Base-by-base conservation (phyloP, 257 asterid genomes). In the Nicotiana obtusifolia region DNA sequence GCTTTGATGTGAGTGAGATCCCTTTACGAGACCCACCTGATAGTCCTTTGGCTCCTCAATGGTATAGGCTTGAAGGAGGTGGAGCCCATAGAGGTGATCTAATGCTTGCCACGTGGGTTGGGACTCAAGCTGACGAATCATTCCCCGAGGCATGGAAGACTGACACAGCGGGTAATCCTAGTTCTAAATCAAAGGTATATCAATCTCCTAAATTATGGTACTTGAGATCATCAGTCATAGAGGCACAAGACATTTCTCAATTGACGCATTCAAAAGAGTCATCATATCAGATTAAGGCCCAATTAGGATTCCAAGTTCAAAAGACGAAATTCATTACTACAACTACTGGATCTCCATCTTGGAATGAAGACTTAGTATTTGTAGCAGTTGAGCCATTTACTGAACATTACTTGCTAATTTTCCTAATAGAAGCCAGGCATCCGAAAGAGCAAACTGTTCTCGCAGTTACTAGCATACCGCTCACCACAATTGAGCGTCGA, bases 51-150 rank as follows among this genome's bases (percentile, higher is more conserved):
- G 98, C 98, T 84, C 96, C 97, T 20, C 97, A 93, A 64, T 94
- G 97, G 97, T 94, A 94, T 76, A 88, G 98, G 16, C 91, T 94
- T 17, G 98, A 94, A 76, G 98, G 97, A 10, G 97, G 97, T 7
- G 97, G 95, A 68, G 98, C 96, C 78, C 90, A 90, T 87, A 84
- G 86, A 28, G 97, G 97, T 16, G 97, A 94, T 85, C 90, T 93
- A 64, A 94, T 94, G 97, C 96, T 94, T 7, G 97, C 98, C 87
- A 86, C 98, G 24, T 94, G 97, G 98, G 83, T 93, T 1, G 98
- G 98, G 4, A 94, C 97, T 4, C 98, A 93, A 66, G 97, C 97
- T 9, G 98, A 94, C 77, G 98, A 94, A 54, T 94, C 98, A 1
- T 94, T 94, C 28, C 91, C 97, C 0, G 96, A 94, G 26, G 96